A percentile compares a stretch with the other conserved stretches of the same genome.
phyloP scores from a whole-genome alignment of 2,329 filamentous ascomycete genomes.

The Fusarium solani-melongenae region DNA sequence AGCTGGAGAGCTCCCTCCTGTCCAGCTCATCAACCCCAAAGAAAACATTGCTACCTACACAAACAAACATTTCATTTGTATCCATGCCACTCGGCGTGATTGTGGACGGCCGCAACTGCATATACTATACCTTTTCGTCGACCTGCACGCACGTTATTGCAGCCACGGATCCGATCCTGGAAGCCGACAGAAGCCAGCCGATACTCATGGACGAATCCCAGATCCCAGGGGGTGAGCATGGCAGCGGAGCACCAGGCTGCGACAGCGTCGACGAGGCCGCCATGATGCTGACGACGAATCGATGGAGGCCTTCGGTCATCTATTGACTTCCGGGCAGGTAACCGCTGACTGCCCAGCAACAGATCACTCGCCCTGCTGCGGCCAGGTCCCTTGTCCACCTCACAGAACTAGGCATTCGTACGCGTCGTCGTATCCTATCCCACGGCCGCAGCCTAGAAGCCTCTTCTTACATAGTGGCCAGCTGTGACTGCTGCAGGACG shows the following conservation, averaged over 20 bases:
- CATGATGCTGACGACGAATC: slow-evolving; percentile 29
- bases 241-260: slow-evolving; percentile 17
- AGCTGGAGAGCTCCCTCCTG: neutral
- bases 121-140: neutral
- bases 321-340: neutral
- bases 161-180: slow-evolving; percentile 7
- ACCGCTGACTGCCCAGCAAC: neutral
- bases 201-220: slow-evolving; percentile 6
- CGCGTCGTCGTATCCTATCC: neutral
- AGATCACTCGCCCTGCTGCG: slow-evolving; percentile 1
- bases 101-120: neutral
- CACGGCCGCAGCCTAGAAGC: neutral
- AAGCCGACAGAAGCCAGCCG: slow-evolving; percentile 27
- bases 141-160: slow-evolving; percentile 8
- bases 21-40: neutral
- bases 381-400: slow-evolving; percentile 5
- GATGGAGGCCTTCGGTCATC: neutral
- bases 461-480: slow-evolving; percentile 2
- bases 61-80: neutral
- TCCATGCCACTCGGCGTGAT: neutral
- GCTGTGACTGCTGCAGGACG: neutral
- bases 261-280: slow-evolving; percentile 1
- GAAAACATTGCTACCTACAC: neutral
- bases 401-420: slow-evolving; percentile 5
- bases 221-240: slow-evolving; percentile 6